Percentiles rank a stretch among this genome's conserved stretches.
phyloP scores from a whole-genome alignment of 2,329 filamentous ascomycete species.

The Phialophora verrucosa region DNA sequence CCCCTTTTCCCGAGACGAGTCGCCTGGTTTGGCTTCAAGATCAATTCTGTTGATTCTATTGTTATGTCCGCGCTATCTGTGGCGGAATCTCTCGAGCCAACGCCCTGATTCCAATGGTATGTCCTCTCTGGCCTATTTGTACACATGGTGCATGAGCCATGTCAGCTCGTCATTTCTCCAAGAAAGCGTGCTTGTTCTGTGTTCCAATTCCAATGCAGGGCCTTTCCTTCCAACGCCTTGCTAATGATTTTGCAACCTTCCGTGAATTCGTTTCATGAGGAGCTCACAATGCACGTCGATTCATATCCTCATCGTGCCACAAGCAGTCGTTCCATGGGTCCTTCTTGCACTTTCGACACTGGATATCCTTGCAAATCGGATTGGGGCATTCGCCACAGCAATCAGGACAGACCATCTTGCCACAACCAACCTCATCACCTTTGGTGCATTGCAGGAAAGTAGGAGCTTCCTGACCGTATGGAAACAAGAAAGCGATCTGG shows the following conservation, averaged over 20 bases:
- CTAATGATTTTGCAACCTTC: background rate
- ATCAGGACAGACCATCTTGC: slow-evolving; percentile 43
- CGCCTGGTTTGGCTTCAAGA: background rate
- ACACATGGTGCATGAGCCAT: slow-evolving; percentile 5
- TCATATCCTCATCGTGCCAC: slow-evolving; percentile 42
- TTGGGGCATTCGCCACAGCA: slow-evolving; percentile 47
- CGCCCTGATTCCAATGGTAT: background rate
- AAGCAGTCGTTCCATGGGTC: slow-evolving; percentile 44
- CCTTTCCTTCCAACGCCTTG: background rate
- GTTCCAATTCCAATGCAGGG: slow-evolving; percentile 1
- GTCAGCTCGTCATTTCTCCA: slow-evolving; percentile 6
- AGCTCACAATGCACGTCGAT: slow-evolving; percentile 20
- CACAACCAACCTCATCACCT: slow-evolving; percentile 41
- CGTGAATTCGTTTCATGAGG: background rate
- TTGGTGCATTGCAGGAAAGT: slow-evolving; percentile 46
- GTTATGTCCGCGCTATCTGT: background rate
- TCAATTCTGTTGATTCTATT: background rate
- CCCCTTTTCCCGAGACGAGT: background rate
- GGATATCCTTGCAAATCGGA: slow-evolving; percentile 44
- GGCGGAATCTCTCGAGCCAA: background rate
- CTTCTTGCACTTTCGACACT: slow-evolving; percentile 47
- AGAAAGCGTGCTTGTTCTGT: slow-evolving; percentile 6
- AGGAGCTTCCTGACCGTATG: slow-evolving; percentile 40
- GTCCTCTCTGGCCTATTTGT: background rate
- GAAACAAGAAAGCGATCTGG: slow-evolving; percentile 39